Base-by-base conservation (phyloP, 768 basidiomycete species). In the Mycena polygramma region DNA sequence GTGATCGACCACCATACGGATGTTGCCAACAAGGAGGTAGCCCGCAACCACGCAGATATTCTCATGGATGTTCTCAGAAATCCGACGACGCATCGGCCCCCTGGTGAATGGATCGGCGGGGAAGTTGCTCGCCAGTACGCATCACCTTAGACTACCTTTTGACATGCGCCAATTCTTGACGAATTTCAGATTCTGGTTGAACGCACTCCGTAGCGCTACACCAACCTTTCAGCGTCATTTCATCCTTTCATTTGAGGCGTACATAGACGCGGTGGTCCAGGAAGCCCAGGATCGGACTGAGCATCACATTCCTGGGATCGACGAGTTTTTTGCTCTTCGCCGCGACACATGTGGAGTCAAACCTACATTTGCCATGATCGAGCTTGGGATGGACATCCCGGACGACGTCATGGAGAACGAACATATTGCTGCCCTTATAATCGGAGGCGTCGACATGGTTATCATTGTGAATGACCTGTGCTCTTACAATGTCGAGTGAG, bases 1-100 rank as follows among this genome's bases (percentile, higher is more conserved):
- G 66, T 79, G n/a, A 55, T 79, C 37, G 81, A 82, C 62, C 77
- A 81, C 57, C 76, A 76, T 61, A 75, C 78, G 41, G 81, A 82
- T 57, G 63, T 71, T 11, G 70, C 55, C 14, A 65, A 69, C 22
- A 77, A 68, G 0, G 35, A 65, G 2, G 75, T 65, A 10, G 81
- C 79, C 35, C 73, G 71, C 20, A 20, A 41, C 1, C 63, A 59
- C 36, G 77, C 68, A 7, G 75, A 81, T 19, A 66, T 77, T 11
- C 70, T 78, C 35, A 75, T 79, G 55, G 74, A 81, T 57, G 81
- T 75, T 0, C 57, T 83, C 7, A 60, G 58, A 26, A 75, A 81
- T 45, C 81, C 82, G 3, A 57, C 76, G 26, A 64, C 67, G 35
- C 67, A 75, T 20, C 79, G 79, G 11, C 79, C 79, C 7, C 45